Conservation (phyloP, 192 early-diverging fungal genomes). For the Umbelopsis sp. region DNA sequence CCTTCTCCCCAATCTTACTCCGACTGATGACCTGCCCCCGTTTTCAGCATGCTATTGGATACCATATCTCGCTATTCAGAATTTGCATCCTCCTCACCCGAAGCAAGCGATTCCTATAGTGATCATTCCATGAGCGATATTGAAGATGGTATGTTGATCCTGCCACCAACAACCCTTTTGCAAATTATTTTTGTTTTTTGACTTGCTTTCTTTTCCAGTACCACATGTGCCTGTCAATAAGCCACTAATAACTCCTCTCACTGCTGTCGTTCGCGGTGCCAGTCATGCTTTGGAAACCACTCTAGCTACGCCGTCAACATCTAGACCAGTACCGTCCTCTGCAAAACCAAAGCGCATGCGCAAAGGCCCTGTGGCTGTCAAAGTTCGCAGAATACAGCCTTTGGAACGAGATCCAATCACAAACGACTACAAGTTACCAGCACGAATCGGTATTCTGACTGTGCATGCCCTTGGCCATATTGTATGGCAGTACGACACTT, state of each 20-base stretch:
- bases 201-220: conserved; percentile 1
- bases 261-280: not conserved
- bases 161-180: not conserved
- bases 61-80: conserved; percentile 7
- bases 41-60: conserved; percentile 21
- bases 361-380: conserved; percentile 21
- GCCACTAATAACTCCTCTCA: not conserved
- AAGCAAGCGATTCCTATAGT: conserved; percentile 17
- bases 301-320: not conserved
- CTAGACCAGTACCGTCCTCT: not conserved
- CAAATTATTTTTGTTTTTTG: not conserved
- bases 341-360: conserved; percentile 30
- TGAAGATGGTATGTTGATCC: conserved; percentile 5
- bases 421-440: conserved; percentile 76
- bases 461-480: conserved; percentile 71
- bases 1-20: not conserved
- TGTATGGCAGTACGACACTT: conserved; percentile 71
- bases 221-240: not conserved
- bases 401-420: conserved; percentile 51
- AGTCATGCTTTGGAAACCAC: not conserved
- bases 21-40: not conserved
- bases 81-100: not conserved
- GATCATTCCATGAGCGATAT: conserved; percentile 10
- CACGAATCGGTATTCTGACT: conserved; percentile 79
- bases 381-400: conserved; percentile 45